Conservation (phyloP, 495 filamentous ascomycete genomes). For the Trichoderma parareesei region DNA sequence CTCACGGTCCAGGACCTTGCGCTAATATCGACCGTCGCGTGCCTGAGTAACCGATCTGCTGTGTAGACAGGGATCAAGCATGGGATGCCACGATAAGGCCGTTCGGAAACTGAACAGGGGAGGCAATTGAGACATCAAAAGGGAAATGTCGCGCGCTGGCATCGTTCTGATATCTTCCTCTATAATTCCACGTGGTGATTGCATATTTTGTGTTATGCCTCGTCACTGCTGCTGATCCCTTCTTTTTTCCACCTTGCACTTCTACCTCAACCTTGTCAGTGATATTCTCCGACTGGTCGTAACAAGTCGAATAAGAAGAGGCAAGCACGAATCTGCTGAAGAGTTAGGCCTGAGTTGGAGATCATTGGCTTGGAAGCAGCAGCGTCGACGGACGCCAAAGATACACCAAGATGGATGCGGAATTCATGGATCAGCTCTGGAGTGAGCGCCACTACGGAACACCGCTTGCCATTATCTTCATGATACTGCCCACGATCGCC, state of each 20-base stretch:
- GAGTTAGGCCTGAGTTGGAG: not conserved
- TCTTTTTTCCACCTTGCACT: not conserved
- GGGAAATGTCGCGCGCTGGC: not conserved
- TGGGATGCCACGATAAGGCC: not conserved
- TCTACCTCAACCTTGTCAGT: not conserved
- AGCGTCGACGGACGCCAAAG: not conserved
- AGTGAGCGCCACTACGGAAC: slow-evolving; percentile 11
- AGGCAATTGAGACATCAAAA: not conserved
- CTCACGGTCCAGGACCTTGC: not conserved
- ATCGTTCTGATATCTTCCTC: not conserved
- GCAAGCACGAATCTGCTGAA: not conserved
- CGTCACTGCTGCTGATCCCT: slow-evolving; percentile 3
- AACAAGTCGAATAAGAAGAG: not conserved
- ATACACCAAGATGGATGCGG: slow-evolving; percentile 5
- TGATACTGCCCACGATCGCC: slow-evolving; percentile 10
- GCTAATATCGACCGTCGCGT: not conserved
- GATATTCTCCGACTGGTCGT: not conserved
- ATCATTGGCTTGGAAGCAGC: not conserved
- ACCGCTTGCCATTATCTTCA: slow-evolving; percentile 12
- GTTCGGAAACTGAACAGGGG: not conserved
- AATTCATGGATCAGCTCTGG: slow-evolving; percentile 11
- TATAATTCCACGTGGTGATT: not conserved
- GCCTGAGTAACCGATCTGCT: not conserved
- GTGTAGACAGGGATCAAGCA: not conserved
- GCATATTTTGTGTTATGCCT: slow-evolving; percentile 8